Base-by-base conservation (phyloP, 345 rosid species). In the Hibiscus syriacus region DNA sequence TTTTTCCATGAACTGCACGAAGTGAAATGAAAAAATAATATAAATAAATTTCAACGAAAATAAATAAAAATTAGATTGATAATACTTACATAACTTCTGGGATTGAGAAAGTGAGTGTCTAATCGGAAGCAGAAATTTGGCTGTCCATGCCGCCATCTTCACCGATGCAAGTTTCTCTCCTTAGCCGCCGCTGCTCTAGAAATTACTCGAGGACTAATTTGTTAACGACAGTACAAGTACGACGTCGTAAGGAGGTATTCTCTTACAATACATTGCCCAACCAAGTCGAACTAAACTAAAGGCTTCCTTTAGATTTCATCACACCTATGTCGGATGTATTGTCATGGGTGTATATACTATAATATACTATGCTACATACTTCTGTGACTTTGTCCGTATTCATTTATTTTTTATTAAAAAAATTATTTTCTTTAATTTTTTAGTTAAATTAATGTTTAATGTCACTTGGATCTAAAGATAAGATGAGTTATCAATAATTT, bases 111-210 rank as follows among this genome's bases (percentile, higher is more conserved):
- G n/a, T 1, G 74, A 63, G 6, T 50, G 52, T 60, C 64, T 27
- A 38, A 77, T 29, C 27, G 79, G 74, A 67, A 58, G 66, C 26
- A 77, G 66, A 59, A 72, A 34, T 29, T 64, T 77, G 22, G 22
- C 27, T 13, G 73, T 43, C 70, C 27, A 48, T 10, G 79, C 71
- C 81, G 77, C 72, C 54, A 7, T 72, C 30, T 56, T 36, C 61
- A 48, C 60, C 25, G 17, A 17, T 20, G 45, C 53, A 20, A 13
- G 23, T 45, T 12, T 38, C 70, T 49, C 64, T 23, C 55, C 13
- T 22, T 25, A 13, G 50, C 32, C 32, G 32, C 66, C 11, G 19
- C 49, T 22, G 4, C 30, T 38, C 49, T 22, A n/a, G n/a, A n/a
- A n/a, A n/a, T n/a, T n/a, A n/a, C n/a, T n/a, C n/a, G n/a, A n/a